A percentile compares a stretch with the other conserved stretches of the same genome.
These are phyloP conservation scores for Fusarium dlaminii DNA, from an alignment of 2,329 filamentous ascomycete species.

Conservation along the genomic window DNA sequence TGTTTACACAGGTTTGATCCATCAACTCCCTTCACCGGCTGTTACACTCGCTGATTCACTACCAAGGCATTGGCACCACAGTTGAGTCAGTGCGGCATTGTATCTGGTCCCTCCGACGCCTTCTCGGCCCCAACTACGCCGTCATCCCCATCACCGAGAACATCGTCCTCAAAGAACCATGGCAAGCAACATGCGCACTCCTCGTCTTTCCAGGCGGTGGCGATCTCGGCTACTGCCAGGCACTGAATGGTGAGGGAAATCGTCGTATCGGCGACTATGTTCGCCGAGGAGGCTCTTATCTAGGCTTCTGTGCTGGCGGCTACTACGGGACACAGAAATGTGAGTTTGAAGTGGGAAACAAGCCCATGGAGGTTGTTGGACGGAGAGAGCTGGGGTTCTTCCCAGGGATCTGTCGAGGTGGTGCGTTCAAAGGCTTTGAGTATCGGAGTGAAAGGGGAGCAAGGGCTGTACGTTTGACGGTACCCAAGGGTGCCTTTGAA, in stretches of 20 bases:
- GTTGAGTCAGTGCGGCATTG: conserved; percentile 90
- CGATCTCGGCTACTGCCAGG: conserved; percentile 90
- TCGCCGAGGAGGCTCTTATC: conserved; percentile 82
- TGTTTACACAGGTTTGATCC: conserved; percentile 82
- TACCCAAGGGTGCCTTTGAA: conserved; percentile 68
- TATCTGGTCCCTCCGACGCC: conserved; percentile 83
- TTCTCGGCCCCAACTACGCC: conserved; percentile 91
- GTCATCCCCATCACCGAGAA: conserved; percentile 85
- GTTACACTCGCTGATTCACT: conserved; percentile 5
- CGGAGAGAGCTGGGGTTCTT: conserved; percentile 88
- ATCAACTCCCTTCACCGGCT: background rate
- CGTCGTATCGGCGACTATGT: conserved; percentile 86
- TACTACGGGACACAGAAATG: conserved; percentile 87
- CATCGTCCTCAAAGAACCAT: conserved; percentile 88
- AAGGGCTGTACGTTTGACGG: conserved; percentile 72
- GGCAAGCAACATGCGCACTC: conserved; percentile 85
- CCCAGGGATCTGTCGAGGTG: conserved; percentile 84
- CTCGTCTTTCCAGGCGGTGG: conserved; percentile 93
- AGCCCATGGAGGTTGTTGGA: conserved; percentile 83
- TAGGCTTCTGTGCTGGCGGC: conserved; percentile 93
- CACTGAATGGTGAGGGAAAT: conserved; percentile 89
- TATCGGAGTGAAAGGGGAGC: conserved; percentile 91
- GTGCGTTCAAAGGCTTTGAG: conserved; percentile 88
- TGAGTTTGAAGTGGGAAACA: conserved; percentile 90
- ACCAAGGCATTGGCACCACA: conserved; percentile 81